phyloP scores from a whole-genome alignment of 768 basidiomycete genomes.

The Agaricus blazei region DNA sequence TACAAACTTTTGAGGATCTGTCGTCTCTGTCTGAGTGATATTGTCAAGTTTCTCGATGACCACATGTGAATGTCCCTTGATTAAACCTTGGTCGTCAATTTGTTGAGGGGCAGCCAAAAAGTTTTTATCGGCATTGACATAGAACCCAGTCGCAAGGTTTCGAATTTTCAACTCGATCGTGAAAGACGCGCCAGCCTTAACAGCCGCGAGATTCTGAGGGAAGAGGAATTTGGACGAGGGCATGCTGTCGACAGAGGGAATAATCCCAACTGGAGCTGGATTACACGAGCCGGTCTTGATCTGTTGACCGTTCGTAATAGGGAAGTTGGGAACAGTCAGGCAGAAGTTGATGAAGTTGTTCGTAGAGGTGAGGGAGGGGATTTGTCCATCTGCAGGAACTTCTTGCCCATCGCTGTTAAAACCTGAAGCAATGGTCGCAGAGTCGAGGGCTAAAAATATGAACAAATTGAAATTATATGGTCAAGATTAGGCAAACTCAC shows the following conservation, averaged over 20 bases:
- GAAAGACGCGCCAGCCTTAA: conserved; percentile 38
- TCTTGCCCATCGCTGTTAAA: conserved; percentile 43
- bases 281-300: conserved; percentile 47
- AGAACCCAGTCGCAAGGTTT: conserved; percentile 40
- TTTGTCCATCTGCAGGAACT: conserved; percentile 38
- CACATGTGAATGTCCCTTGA: conserved; percentile 55
- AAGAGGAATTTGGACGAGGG: conserved; percentile 45
- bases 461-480: not conserved
- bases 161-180: conserved; percentile 31
- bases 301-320: conserved; percentile 48
- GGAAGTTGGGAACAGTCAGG: conserved; percentile 29
- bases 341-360: conserved; percentile 71
- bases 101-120: conserved; percentile 50
- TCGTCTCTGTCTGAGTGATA: conserved; percentile 32
- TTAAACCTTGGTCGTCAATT: conserved; percentile 33
- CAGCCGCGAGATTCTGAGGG: conserved; percentile 32
- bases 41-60: conserved; percentile 43
- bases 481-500: conserved; percentile 16
- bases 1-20: conserved; percentile 47
- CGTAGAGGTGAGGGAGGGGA: conserved; percentile 42
- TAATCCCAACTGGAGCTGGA: conserved; percentile 44
- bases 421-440: conserved; percentile 31
- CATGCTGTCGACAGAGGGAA: conserved; percentile 37
- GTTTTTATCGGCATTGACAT: conserved; percentile 45
- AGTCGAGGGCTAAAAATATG: conserved; percentile 30